These are phyloP conservation scores for Tuber borchii DNA, from an alignment of 495 filamentous ascomycete species.

Conservation along the genomic window DNA sequence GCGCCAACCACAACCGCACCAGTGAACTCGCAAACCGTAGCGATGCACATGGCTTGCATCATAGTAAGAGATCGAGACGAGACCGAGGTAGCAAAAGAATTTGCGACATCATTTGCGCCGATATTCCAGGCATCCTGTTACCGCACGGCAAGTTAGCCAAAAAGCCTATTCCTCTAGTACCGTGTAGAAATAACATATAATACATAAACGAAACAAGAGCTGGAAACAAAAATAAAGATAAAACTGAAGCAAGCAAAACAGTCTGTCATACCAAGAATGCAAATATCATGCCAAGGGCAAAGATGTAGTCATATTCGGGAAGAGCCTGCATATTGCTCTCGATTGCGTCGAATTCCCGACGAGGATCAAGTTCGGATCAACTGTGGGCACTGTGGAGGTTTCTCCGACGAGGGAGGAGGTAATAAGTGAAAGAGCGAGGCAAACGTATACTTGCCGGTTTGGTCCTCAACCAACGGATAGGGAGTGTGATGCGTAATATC, in stretches of 20 bases:
- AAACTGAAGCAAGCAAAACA: not conserved
- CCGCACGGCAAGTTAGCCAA: not conserved
- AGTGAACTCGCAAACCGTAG: slow-evolving; percentile 59
- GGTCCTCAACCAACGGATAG: not conserved
- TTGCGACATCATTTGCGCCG: slow-evolving; percentile 67
- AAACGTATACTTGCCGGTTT: not conserved
- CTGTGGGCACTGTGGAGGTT: not conserved
- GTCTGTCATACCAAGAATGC: slow-evolving; percentile 52
- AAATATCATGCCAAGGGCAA: slow-evolving; percentile 70
- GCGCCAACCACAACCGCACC: slow-evolving; percentile 60
- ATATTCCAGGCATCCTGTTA: slow-evolving; percentile 44
- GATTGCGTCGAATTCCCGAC: not conserved
- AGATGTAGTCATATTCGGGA: slow-evolving; percentile 61
- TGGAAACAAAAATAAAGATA: slow-evolving; percentile 15
- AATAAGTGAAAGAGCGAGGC: not conserved
- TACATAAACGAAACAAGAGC: too few relatives aligned
- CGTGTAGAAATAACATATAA: not conserved
- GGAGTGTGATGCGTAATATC: not conserved
- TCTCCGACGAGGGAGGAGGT: not conserved
- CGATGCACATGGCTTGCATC: slow-evolving; percentile 61
- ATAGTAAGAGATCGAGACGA: slow-evolving; percentile 63
- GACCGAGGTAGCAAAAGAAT: slow-evolving; percentile 66
- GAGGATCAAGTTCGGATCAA: not conserved
- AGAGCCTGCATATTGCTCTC: slow-evolving; percentile 39
- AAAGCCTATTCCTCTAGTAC: not conserved